Base-by-base conservation (phyloP, 2,329 filamentous ascomycete species). In the Pestalotiopsis sp. region DNA sequence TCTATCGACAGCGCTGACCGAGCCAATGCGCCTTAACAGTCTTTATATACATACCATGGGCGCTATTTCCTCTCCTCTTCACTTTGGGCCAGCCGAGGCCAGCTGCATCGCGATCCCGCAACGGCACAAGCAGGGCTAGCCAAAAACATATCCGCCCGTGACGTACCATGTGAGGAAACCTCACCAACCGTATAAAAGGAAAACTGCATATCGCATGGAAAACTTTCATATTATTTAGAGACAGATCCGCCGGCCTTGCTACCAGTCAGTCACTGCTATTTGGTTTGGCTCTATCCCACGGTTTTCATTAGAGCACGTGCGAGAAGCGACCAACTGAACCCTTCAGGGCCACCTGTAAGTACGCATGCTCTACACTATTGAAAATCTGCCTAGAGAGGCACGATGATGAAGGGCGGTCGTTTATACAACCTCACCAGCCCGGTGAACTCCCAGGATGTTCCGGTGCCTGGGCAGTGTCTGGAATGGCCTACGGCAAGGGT, bases 41-140 rank as follows among this genome's bases (percentile, higher is more conserved):
- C 23, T 59, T 23, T 31, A 4, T 59, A 27, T 59, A 31, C 12
- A 23, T 25, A 27, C 27, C 27, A 1, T n/a, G 57, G 57, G 57
- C 57, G 57, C 17, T 13, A 12, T 13, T 9, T 52, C 23, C 17
- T 13, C 13, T 13, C 3, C 20, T 52, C 20, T 52, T 52, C 20
- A 23, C 20, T 23, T 23, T 23, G 20, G 20, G 20, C 20, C 20
- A 23, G 20, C 20, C 20, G 1, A 31, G 25, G 27, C 57, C 57
- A 25, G 9, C 17, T 61, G 58, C 59, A 61, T 61, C 59, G 59
- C 59, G 59, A 61, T 61, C n/a, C 59, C 31, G 31, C 59, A 20
- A 20, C 31, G 27, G 17, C 45, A 52, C 45, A 52, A 52, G 14
- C 31, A 52, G 45, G 23, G 20, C 45, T 52, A 52, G 20, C 45